Percentiles rank a stretch among this genome's conserved stretches.
These are phyloP conservation scores for Eucalyptus shirleyi DNA, from an alignment of 345 rosid species.

Conservation along the genomic window DNA sequence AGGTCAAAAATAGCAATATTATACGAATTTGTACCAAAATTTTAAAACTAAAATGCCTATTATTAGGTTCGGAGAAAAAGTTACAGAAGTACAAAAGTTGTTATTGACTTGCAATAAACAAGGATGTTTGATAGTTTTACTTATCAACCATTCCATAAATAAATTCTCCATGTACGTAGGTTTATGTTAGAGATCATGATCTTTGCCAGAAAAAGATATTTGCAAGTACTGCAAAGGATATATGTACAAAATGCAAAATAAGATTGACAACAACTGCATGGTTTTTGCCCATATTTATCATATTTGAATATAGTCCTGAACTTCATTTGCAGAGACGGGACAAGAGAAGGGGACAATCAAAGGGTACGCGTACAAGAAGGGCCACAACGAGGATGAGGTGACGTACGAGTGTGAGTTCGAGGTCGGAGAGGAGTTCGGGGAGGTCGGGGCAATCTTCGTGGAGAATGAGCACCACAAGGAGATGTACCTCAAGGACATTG, in stretches of 20 bases:
- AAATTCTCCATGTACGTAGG: neutral
- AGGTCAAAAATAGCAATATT: neutral
- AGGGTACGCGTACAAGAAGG: slow-evolving; percentile 24
- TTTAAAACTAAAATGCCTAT: neutral
- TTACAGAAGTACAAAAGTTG: neutral
- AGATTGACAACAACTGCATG: too few species aligned
- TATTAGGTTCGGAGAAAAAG: neutral
- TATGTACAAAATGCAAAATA: too few species aligned
- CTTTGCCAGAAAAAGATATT: too few species aligned
- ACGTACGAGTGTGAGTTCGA: slow-evolving; percentile 44
- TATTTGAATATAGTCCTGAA: neutral
- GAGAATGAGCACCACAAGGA: slow-evolving; percentile 71
- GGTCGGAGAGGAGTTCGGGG: slow-evolving; percentile 44
- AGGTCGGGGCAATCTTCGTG: slow-evolving; percentile 43
- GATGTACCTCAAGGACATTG: slow-evolving; percentile 36
- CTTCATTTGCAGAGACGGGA: slow-evolving; percentile 14
- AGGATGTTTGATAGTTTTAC: neutral
- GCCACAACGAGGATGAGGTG: slow-evolving; percentile 3
- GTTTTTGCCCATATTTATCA: too few species aligned
- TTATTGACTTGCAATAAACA: neutral
- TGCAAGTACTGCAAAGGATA: too few species aligned
- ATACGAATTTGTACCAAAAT: neutral
- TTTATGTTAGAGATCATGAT: neutral
- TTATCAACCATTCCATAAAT: neutral
- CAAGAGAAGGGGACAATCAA: slow-evolving; percentile 28